phyloP scores from a whole-genome alignment of 2,329 filamentous ascomycete genomes.

The Calonectria montana region DNA sequence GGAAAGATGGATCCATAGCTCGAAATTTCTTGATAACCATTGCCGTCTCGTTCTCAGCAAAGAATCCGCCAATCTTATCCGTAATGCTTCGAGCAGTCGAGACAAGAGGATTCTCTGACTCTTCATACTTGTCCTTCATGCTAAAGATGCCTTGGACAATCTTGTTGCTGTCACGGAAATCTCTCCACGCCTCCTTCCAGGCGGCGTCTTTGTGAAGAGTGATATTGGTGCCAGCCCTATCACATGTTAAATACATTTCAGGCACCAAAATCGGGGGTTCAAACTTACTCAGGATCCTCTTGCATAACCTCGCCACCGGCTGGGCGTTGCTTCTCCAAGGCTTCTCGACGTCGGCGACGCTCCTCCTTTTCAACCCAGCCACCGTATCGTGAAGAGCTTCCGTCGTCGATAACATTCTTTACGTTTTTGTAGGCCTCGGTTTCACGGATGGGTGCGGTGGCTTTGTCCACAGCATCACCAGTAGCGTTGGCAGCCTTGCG shows the following conservation, averaged over 20 bases:
- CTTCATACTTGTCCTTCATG: slow-evolving; percentile 89
- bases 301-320: slow-evolving; percentile 69
- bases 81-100: slow-evolving; percentile 94
- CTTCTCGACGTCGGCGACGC: slow-evolving; percentile 81
- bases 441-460: slow-evolving; percentile 92
- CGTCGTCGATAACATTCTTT: slow-evolving; percentile 96
- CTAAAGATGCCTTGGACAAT: slow-evolving; percentile 89
- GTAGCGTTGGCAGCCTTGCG: slow-evolving; percentile 88
- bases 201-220: slow-evolving; percentile 96
- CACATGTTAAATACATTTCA: slow-evolving; percentile 43
- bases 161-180: slow-evolving; percentile 91
- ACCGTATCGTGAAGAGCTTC: slow-evolving; percentile 94
- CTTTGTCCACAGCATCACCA: slow-evolving; percentile 89
- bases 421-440: slow-evolving; percentile 96
- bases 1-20: slow-evolving; percentile 93
- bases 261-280: too few species aligned
- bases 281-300: slow-evolving; percentile 87
- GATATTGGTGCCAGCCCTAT: slow-evolving; percentile 90
- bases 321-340: slow-evolving; percentile 72
- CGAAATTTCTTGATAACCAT: slow-evolving; percentile 98
- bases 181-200: slow-evolving; percentile 98
- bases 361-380: slow-evolving; percentile 98
- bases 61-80: slow-evolving; percentile 93
- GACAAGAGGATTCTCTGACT: slow-evolving; percentile 97
- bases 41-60: slow-evolving; percentile 97